Conservation (phyloP, 2,329 filamentous ascomycete species). For the Arthrinium puccinioides region DNA sequence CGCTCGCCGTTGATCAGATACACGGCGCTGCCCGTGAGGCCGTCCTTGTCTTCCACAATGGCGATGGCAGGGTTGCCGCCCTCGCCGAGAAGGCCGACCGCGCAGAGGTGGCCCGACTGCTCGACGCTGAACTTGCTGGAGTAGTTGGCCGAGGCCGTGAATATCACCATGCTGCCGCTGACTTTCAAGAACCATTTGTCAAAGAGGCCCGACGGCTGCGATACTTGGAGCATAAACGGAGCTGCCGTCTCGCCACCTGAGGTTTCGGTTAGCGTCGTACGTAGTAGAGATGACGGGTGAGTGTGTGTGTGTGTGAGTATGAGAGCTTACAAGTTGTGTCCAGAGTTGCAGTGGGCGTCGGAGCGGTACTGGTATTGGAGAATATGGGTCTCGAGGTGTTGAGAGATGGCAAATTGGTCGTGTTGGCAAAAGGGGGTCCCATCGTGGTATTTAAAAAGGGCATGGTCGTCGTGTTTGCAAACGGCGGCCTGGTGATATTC, state of each 20-base stretch:
- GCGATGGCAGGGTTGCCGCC: constrained; percentile 14
- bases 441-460: constrained; percentile 3
- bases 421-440: constrained; percentile 4
- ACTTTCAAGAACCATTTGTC: constrained; percentile 21
- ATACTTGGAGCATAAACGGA: constrained; percentile 18
- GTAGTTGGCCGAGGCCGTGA: constrained; percentile 11
- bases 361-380: constrained; percentile 5
- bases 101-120: constrained; percentile 18
- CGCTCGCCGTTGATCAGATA: constrained; percentile 16
- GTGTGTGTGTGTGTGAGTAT: too few species aligned
- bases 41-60: constrained; percentile 15
- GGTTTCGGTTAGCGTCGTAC: too few species aligned
- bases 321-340: too few species aligned
- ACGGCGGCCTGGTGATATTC: constrained; percentile 5
- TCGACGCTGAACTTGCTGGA: constrained; percentile 19
- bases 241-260: constrained; percentile 16
- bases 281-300: too few species aligned
- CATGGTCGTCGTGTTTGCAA: constrained; percentile 7
- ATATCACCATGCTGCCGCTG: constrained; percentile 18
- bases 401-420: constrained; percentile 5
- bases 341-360: constrained; percentile 5
- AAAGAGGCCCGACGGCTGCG: constrained; percentile 19
- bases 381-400: constrained; percentile 6
- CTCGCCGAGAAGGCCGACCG: constrained; percentile 11
- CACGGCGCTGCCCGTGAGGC: constrained; percentile 13